Evolutionary conservation across 2,329 filamentous ascomycete genomes (phyloP), one percentile per base, ranked within the genome.

Genomic region (Kalaharituber pfeilii): DNA sequence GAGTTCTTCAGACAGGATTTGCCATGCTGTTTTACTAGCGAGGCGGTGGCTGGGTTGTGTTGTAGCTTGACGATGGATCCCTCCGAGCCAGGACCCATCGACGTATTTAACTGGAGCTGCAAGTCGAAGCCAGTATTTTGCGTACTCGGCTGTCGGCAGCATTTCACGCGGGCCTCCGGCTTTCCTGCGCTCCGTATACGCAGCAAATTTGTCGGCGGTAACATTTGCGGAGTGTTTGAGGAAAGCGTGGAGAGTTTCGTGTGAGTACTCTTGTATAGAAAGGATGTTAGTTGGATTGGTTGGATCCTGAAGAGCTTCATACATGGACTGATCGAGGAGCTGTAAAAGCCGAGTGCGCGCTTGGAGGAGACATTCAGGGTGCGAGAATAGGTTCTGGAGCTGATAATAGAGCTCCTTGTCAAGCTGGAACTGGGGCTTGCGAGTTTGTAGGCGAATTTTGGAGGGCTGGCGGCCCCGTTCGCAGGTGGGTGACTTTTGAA

Each of bases 1-100:
- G 5, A 75, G 64, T 57, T 76, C 73, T 57, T 75, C 73, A 0
- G 71, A 72, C 51, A 75, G 64, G 5, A 74, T 67, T 57, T 72
- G 72, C 73, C 72, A 75, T 3, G 69, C 69, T 28, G 69, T 64
- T 54, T 71, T 72, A 30, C 67, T 70, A 13, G 69, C 64, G 8
- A 57, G 60, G 2, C 67, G 67, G 20, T 70, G 62, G 7, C 60
- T 57, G 57, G 72, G 71, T 2, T 71, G 70, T 0, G 69, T 73
- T 15, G 63, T 71, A 28, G 52, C 26, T 42, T 70, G 65, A 47
- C 70, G 69, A 59, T 73, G 67, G 25, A 73, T 65, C 53, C 70
- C 68, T 11, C 69, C 69, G 3, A 75, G 62, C 73, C 72, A 75
- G 9, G 71, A 69, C 2, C 73, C 73, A 53, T 75, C 72, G 3